Base-by-base conservation (phyloP, 2,329 filamentous ascomycete species). In the Trichoderma pleuroti region DNA sequence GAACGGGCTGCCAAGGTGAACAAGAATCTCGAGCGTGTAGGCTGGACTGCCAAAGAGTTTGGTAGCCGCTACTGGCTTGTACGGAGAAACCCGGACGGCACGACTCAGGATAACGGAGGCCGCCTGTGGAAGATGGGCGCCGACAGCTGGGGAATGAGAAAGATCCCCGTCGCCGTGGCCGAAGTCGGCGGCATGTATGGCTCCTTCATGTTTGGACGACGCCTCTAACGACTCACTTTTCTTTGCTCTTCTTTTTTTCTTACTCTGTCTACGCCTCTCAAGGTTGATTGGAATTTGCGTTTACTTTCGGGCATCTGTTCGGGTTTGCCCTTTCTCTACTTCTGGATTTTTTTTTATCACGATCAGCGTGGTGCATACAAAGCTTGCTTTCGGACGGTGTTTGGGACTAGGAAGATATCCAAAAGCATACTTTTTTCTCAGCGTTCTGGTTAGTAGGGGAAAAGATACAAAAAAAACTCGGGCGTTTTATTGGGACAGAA, bases 171-270 rank as follows among this genome's bases (percentile, higher is more conserved):
- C 74, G 93, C 92, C 30, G 89, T 90, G 77, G 93, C 94, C 67
- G 95, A 98, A 80, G 92, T 98, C 30, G 96, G 97, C 76, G 93
- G 93, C 73, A 97, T 97, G 78, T 98, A 98, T 78, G 96, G 96
- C 26, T 87, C 84, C 28, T 89, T 87, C 76, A 90, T 90, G 87
- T 90, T 89, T 81, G 86, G 86, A 76, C 82, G 86, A 74, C 85
- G 86, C 77, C 79, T 89, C 70, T 89, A 83, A 49, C 36, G 30
- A 39, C 32, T 8, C 24, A 21, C 54, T 49, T 14, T 21, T 21
- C 26, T 36, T 60, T 6, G 7, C 16, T 42, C n/a, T 42, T 49
- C 18, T 18, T 12, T 32, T 52, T 26, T 56, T 30, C 16, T 28
- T 56, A 26, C 34, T 26, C 26, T 32, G n/a, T 59, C 21, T 68